A percentile compares a stretch with the other conserved stretches of the same genome.
phyloP scores from a whole-genome alignment of 441 rosid species.

The Biscutella laevigata region DNA sequence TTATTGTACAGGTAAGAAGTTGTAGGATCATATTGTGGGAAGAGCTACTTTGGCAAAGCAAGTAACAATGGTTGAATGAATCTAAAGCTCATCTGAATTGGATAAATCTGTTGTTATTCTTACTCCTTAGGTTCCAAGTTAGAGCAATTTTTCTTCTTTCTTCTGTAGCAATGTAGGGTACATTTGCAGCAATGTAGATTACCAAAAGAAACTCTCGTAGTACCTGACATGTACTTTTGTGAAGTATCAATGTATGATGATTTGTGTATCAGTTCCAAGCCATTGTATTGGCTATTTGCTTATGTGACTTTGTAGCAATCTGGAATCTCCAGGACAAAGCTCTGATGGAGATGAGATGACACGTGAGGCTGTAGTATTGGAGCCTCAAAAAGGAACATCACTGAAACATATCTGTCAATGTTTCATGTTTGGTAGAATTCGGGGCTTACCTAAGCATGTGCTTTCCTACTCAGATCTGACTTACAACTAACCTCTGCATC shows the following conservation, averaged over 20 bases:
- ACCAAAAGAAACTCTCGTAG: conserved; percentile 13
- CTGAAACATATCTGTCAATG: conserved; percentile 15
- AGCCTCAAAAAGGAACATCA: conserved; percentile 15
- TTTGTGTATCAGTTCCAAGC: conserved; percentile 24
- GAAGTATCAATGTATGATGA: conserved; percentile 29
- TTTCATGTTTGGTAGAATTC: conserved; percentile 26
- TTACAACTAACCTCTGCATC: conserved; percentile 13
- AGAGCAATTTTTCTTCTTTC: conserved; percentile 2
- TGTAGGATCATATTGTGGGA: conserved; percentile 21
- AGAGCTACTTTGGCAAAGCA: conserved; percentile 12
- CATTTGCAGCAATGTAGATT: conserved; percentile 21
- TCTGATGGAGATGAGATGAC: conserved; percentile 22
- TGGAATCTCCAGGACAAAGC: conserved; percentile 25
- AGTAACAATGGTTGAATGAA: conserved; percentile 18
- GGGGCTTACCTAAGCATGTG: conserved; percentile 28
- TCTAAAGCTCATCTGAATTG: conserved; percentile 12
- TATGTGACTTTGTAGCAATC: conserved; percentile 27
- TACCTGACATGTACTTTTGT: conserved; percentile 27
- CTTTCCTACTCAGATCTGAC: conserved; percentile 18
- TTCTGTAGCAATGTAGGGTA: conserved; percentile 13
- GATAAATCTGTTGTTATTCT: conserved; percentile 23
- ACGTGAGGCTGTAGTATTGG: conserved; percentile 23
- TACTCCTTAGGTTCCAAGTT: conserved; percentile 22
- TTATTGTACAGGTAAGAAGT: conserved; percentile 22
- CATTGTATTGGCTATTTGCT: conserved; percentile 27